These are phyloP conservation scores for Theobroma cacao DNA, from an alignment of 345 rosid species.

Conservation along the genomic window DNA sequence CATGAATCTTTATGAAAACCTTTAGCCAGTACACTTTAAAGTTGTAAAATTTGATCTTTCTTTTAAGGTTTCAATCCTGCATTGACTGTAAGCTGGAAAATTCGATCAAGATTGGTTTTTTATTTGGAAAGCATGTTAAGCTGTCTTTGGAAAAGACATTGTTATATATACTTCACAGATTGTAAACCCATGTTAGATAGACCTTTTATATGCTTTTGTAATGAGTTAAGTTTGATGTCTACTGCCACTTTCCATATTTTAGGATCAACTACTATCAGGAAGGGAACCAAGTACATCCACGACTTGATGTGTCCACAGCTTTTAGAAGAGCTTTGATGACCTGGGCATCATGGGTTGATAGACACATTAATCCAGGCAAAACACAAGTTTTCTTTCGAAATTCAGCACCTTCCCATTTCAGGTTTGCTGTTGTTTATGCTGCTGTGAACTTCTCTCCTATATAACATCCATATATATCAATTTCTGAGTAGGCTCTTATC, in stretches of 20 bases:
- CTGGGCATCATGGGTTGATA: conserved; percentile 94
- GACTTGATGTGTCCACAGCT: conserved; percentile 68
- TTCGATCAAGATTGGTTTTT: neutral
- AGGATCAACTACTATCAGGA: conserved; percentile 95
- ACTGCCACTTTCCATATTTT: conserved; percentile 8
- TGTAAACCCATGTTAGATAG: neutral
- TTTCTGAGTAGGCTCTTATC: conserved; percentile 7
- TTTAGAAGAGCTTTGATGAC: conserved; percentile 74
- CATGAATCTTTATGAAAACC: neutral
- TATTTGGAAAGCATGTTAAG: neutral
- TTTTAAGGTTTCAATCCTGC: neutral
- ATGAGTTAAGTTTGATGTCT: neutral
- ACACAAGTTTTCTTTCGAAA: conserved; percentile 82
- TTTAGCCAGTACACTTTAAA: neutral
- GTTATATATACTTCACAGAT: neutral
- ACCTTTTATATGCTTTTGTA: neutral
- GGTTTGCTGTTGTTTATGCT: conserved; percentile 36
- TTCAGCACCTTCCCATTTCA: conserved; percentile 87
- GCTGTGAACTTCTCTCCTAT: neutral
- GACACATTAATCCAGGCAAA: conserved; percentile 53
- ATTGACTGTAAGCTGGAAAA: neutral
- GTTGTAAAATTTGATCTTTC: neutral
- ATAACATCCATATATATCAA: neutral
- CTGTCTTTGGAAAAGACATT: neutral
- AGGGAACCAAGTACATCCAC: conserved; percentile 62